Evolutionary conservation across 106 monocot genomes (phyloP).

Genomic region (Xerophyta viscosa): DNA sequence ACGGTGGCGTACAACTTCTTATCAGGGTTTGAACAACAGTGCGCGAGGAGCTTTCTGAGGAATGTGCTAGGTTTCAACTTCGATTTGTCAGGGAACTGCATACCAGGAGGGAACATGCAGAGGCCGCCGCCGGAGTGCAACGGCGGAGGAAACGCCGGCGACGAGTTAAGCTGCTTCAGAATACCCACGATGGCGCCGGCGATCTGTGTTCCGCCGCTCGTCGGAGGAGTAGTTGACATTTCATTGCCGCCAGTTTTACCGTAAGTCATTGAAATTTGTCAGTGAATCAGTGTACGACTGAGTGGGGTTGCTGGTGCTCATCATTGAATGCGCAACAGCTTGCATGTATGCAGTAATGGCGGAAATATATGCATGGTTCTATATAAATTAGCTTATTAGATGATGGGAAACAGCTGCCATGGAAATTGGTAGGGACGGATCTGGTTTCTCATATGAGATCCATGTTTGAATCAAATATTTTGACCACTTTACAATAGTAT

Average conservation of each 20-base stretch:
- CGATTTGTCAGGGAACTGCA: conserved; percentile 75
- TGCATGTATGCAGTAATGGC: too few relatives aligned
- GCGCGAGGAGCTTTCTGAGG: conserved; percentile 30
- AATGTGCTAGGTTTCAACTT: conserved; percentile 65
- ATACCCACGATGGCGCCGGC: conserved; percentile 15
- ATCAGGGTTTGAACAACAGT: conserved; percentile 55
- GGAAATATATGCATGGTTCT: too few relatives aligned
- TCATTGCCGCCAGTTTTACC: not conserved
- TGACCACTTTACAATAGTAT: too few relatives aligned
- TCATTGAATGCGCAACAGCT: too few relatives aligned
- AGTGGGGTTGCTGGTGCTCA: too few relatives aligned
- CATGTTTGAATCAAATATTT: too few relatives aligned
- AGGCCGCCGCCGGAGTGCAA: conserved; percentile 64
- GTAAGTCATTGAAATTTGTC: too few relatives aligned
- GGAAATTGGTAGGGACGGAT: too few relatives aligned
- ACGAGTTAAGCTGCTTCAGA: conserved; percentile 32
- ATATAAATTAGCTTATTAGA: too few relatives aligned
- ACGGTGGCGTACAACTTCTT: conserved; percentile 53
- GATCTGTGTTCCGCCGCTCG: conserved; percentile 8
- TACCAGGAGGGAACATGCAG: conserved; percentile 62
- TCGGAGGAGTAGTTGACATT: not conserved
- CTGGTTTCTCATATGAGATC: too few relatives aligned
- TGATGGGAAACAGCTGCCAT: too few relatives aligned
- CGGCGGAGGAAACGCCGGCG: conserved; percentile 15
- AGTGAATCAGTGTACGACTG: too few relatives aligned